These are phyloP conservation scores for Croton setiger DNA, from an alignment of 441 rosid genomes.

Conservation along the genomic window DNA sequence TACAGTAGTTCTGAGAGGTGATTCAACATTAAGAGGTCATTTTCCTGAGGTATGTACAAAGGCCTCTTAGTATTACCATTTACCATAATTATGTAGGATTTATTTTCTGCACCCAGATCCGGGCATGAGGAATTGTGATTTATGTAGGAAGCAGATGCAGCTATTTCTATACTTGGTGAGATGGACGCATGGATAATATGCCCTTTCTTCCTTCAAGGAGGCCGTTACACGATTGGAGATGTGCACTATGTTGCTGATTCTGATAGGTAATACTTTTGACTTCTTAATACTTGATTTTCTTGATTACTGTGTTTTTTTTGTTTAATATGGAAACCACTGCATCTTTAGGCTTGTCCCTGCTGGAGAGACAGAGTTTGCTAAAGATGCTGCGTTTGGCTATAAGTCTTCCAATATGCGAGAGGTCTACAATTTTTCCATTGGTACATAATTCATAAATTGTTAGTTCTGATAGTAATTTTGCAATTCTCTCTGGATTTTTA, in stretches of 20 bases:
- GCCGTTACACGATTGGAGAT: constrained; percentile 86
- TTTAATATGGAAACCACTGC: constrained; percentile 15
- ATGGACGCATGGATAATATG: constrained; percentile 97
- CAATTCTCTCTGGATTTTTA: constrained; percentile 28
- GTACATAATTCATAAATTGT: not conserved
- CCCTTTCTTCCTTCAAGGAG: constrained; percentile 98
- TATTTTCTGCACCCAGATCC: constrained; percentile 1
- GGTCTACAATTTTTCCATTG: constrained; percentile 40
- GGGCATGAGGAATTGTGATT: constrained; percentile 21
- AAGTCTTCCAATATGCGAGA: constrained; percentile 86
- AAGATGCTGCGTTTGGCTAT: constrained; percentile 89
- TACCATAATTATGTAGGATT: not conserved
- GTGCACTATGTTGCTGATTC: constrained; percentile 93
- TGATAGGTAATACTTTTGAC: constrained; percentile 48
- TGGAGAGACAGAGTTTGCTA: constrained; percentile 96
- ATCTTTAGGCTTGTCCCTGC: constrained; percentile 82
- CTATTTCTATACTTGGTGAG: constrained; percentile 81
- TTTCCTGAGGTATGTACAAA: constrained; percentile 78
- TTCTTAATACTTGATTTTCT: constrained; percentile 15
- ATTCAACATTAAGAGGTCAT: constrained; percentile 97
- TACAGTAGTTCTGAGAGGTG: constrained; percentile 93
- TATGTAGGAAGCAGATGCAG: constrained; percentile 90
- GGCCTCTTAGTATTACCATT: constrained; percentile 13
- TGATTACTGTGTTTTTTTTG: not conserved
- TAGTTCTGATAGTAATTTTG: constrained; percentile 17